Conservation (phyloP, 345 rosid genomes). For the Citrus trifoliata region DNA sequence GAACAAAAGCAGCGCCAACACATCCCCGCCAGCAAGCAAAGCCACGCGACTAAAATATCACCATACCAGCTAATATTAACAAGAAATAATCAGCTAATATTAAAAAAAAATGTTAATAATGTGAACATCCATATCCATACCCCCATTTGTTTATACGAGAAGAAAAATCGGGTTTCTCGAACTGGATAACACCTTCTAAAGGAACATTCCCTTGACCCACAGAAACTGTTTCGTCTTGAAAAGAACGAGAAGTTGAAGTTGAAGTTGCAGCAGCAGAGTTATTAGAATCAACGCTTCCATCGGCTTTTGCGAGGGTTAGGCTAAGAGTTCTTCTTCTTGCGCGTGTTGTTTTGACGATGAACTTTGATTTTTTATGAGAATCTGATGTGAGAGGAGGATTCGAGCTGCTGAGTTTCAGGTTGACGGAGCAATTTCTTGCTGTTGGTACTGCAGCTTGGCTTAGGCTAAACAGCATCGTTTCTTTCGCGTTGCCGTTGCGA, state of each 20-base stretch:
- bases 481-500: neutral
- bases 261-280: conserved; percentile 41
- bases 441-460: conserved; percentile 49
- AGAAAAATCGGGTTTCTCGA: conserved; percentile 62
- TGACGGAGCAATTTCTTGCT: conserved; percentile 22
- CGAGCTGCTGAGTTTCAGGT: conserved; percentile 29
- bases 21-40: conserved; percentile 90
- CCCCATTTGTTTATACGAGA: conserved; percentile 68
- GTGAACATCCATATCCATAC: conserved; percentile 20
- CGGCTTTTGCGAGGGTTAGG: conserved; percentile 56
- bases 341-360: conserved; percentile 15
- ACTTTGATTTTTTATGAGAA: conserved; percentile 22
- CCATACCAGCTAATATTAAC: no score
- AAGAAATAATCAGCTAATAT: neutral
- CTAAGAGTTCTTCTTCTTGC: conserved; percentile 11
- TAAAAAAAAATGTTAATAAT: neutral
- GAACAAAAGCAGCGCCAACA: conserved; percentile 70
- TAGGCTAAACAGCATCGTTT: conserved; percentile 53
- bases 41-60: conserved; percentile 59
- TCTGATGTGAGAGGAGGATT: conserved; percentile 29
- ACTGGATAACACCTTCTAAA: conserved; percentile 88
- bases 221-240: conserved; percentile 41
- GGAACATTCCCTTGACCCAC: conserved; percentile 68
- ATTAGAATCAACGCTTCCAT: conserved; percentile 47
- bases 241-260: conserved; percentile 29